Base-by-base conservation (phyloP, 768 basidiomycete species). In the Pleurotus eryngii region DNA sequence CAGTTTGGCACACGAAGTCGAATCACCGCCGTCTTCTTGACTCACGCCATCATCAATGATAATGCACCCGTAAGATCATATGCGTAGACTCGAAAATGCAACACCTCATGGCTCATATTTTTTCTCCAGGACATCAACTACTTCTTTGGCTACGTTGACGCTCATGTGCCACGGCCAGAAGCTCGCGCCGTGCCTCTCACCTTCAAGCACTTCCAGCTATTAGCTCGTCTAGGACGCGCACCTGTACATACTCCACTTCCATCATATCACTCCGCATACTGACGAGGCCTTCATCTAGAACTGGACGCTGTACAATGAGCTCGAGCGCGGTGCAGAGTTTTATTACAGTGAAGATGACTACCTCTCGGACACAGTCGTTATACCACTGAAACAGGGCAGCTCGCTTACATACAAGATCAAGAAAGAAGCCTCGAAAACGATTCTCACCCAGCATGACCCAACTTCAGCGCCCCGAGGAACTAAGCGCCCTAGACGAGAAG, bases 321-420 rank as follows among this genome's bases (percentile, higher is more conserved):
- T 91, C 55, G 83, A 84, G 70, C 61, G 67, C 43, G 88, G 87
- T 12, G 82, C 84, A 12, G 81, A 84, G 60, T 92, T 90, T 67
- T 90, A 81, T 67, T 72, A 80, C 58, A 81, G 80, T 58, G 89
- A 90, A 63, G 79, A 83, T 40, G 89, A 90, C 62, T 90, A 89
- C 62, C 70, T 86, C 40, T 73, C 70, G 55, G 69, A 72, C 59
- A 63, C 60, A 37, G 68, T 68, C 35, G 58, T 61, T 11, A 54
- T 54, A 40, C 51, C 51, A 15, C n/a, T 54, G 51, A 54, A 24
- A 24, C 37, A 54, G 15, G 39, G 39, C 11, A 22, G 39, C 18
- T 5, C 37, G 37, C 35, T 54, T 39, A 54, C 51, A 18, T 54
- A 54, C 39, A 73, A 70, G 58, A 67, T 80, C 49, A 81, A 81